These are phyloP conservation scores for Penicillium palitans DNA, from an alignment of 2,329 filamentous ascomycete species.

Conservation along the genomic window DNA sequence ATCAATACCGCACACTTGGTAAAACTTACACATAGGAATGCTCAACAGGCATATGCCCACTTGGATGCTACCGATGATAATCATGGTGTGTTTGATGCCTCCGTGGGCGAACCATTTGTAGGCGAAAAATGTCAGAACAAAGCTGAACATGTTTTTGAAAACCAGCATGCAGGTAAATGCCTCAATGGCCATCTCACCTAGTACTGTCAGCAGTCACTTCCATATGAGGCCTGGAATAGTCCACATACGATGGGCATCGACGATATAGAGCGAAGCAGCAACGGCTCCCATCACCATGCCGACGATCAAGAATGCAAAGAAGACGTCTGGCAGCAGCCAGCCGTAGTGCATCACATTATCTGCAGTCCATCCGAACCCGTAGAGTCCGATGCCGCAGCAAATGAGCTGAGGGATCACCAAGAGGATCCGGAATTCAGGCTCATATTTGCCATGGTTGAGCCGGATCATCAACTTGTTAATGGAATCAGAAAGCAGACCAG, in stretches of 20 bases:
- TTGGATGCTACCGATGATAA: slow-evolving; percentile 73
- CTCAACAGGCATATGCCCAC: slow-evolving; percentile 72
- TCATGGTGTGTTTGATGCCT: slow-evolving; percentile 63
- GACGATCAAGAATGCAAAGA: slow-evolving; percentile 79
- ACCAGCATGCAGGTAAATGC: slow-evolving; percentile 86
- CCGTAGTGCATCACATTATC: slow-evolving; percentile 62
- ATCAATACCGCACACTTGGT: background rate
- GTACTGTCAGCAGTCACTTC: slow-evolving; percentile 11
- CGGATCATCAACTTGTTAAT: slow-evolving; percentile 69
- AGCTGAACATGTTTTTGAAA: slow-evolving; percentile 94
- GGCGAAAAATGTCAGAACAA: slow-evolving; percentile 77
- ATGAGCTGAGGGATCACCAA: slow-evolving; percentile 81
- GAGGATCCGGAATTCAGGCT: slow-evolving; percentile 85
- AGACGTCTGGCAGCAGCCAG: slow-evolving; percentile 74
- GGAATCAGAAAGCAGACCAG: slow-evolving; percentile 72
- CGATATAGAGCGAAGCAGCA: slow-evolving; percentile 80
- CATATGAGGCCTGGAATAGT: background rate
- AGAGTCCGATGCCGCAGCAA: slow-evolving; percentile 74
- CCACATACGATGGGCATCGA: slow-evolving; percentile 81
- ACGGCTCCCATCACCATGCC: slow-evolving; percentile 93
- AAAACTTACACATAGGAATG: slow-evolving; percentile 73
- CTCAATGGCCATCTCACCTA: slow-evolving; percentile 78
- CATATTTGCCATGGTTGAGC: slow-evolving; percentile 77
- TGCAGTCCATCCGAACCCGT: slow-evolving; percentile 77
- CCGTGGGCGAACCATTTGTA: slow-evolving; percentile 73